Evolutionary conservation across 371 early-diverging fungal species (phyloP).

Genomic region (Amoeboaphelidium protococcarum): DNA sequence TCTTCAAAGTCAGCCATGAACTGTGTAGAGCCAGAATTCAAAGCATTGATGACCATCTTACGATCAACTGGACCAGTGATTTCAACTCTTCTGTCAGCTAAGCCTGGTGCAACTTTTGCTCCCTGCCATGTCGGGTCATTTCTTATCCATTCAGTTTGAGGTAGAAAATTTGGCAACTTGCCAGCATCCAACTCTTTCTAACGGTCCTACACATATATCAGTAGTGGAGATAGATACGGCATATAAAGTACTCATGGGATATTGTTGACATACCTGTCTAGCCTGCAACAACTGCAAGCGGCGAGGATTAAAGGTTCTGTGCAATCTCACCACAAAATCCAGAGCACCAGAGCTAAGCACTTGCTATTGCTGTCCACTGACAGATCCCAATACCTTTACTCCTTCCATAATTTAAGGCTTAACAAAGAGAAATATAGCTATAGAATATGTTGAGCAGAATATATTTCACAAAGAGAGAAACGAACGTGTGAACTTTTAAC

Average conservation of each 20-base stretch:
- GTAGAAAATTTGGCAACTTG: slow-evolving; percentile 55
- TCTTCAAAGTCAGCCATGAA: slow-evolving; percentile 96
- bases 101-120: slow-evolving; percentile 65
- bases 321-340: slow-evolving; percentile 49
- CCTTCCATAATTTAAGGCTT: too few species aligned
- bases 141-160: slow-evolving; percentile 66
- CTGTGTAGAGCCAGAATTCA: slow-evolving; percentile 69
- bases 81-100: slow-evolving; percentile 75
- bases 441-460: too few species aligned
- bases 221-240: too few species aligned
- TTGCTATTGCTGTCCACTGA: slow-evolving; percentile 14
- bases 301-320: slow-evolving; percentile 49
- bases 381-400: too few species aligned
- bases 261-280: slow-evolving; percentile 37
- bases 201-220: too few species aligned
- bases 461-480: too few species aligned
- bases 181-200: slow-evolving; percentile 54
- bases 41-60: slow-evolving; percentile 93
- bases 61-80: slow-evolving; percentile 92
- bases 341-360: slow-evolving; percentile 54
- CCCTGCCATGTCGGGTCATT: slow-evolving; percentile 64
- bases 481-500: too few species aligned
- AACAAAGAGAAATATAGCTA: too few species aligned
- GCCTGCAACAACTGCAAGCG: slow-evolving; percentile 46
- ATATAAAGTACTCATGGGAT: too few species aligned